Evolutionary conservation across 495 filamentous ascomycete species (phyloP), one percentile per base, ranked within the genome.

Genomic region (Umbilicaria muhlenbergii): DNA sequence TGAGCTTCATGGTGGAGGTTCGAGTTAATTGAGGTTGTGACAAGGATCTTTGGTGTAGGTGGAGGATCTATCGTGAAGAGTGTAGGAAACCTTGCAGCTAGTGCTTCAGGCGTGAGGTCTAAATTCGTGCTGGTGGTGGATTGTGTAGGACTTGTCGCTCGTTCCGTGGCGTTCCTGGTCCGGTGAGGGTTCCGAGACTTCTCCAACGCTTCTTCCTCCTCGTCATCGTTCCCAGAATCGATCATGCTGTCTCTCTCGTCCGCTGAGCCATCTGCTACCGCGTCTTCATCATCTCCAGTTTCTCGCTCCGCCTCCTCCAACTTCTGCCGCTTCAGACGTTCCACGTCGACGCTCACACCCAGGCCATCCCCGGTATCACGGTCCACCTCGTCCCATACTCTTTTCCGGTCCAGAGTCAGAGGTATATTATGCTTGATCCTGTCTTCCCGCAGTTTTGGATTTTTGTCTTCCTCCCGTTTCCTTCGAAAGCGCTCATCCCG

Each of bases 311-410:
- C 75, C 56, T 79, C 68, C 55, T 81, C 76, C 45, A 78, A 59
- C 54, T 77, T 79, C 54, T 75, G 70, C 51, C 78, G 67, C 66
- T 84, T 88, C 58, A 83, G 67, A 51, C 78, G 70, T 56, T 81
- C 79, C 35, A 89, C 71, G 58, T 93, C 82, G 8, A 92, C 78
- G 42, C 78, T 81, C 46, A 81, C 59, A 18, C 83, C 81, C 36
- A 94, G 63, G 0, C 64, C 67, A 50, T 75, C 71, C 35, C 67
- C 64, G 28, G 58, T 59, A 43, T 72, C 85, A 37, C 80, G 78
- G 44, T 83, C 82, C n/a, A 80, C 75, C 34, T 92, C 83, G 53
- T 96, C 91, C 89, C 88, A 98, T 41, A 84, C 75, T 56, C 91
- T 66, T 69, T 94, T 95, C 38, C 77, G 74, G 48, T 96, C 91